Evolutionary conservation across 768 basidiomycete species (phyloP), one percentile per base, ranked within the genome.

Genomic region (Lactarius pseudohatsudake): DNA sequence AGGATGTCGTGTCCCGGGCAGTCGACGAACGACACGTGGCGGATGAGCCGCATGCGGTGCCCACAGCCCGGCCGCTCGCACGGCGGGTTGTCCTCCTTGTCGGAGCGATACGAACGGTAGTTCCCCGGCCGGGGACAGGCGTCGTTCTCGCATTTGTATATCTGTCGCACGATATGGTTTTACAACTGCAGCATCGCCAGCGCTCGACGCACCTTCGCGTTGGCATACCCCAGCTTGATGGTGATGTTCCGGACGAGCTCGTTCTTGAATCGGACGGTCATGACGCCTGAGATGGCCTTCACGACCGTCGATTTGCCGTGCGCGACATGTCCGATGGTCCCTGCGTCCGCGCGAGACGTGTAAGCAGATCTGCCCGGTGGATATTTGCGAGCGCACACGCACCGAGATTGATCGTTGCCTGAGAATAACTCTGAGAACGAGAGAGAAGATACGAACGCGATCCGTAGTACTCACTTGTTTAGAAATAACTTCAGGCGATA

Each of bases 11-110:
- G 96, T 68, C 96, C 93, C 1, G 92, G 94, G 72, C 91, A 94
- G 78, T 99, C 97, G 75, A 99, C 97, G 78, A 99, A 99, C 3
- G 96, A 98, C 74, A 98, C 96, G 74, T 99, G 97, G 71, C 96
- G 89, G 69, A 98, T 75, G 71, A 98, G 87, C 72, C 90, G 90
- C 94, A 98, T 95, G 20, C 86, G 85, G 64, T 88, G 87, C 45
- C 88, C 89, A 79, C 97, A 98, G 67, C 94, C 93, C 26, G 93
- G 92, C 22, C 94, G 85, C 78, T 97, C 95, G 77, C 97, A 99
- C 20, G 88, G 88, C 8, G 96, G 96, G 72, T 86, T 85, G 69
- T 94, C 92, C 78, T 98, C 97, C 76, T 98, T 98, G 78, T 92
- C 87, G 1, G 92, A 95, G 57, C 87, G 89, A 77, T 96, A 98